Conservation (phyloP, 148 eudicot genomes). For the Rhododendron ovatum region DNA sequence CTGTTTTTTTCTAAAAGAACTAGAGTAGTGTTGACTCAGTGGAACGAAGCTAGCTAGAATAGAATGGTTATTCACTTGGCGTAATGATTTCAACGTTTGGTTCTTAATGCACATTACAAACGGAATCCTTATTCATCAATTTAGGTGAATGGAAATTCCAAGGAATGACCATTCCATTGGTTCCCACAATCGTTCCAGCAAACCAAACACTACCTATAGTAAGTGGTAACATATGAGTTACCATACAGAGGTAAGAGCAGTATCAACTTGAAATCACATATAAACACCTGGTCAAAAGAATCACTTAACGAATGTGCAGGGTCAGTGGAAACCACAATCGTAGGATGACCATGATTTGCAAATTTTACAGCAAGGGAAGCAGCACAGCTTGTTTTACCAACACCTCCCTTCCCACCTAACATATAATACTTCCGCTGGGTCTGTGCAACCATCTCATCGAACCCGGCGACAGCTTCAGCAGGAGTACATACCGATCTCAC, state of each 20-base stretch:
- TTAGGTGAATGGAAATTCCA: neutral
- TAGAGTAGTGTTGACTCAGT: neutral
- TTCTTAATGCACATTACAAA: neutral
- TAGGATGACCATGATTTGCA: slow-evolving; percentile 73
- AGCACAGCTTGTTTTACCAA: slow-evolving; percentile 75
- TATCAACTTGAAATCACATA: neutral
- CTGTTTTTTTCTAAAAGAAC: neutral
- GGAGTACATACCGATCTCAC: slow-evolving; percentile 45
- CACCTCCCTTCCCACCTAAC: slow-evolving; percentile 85
- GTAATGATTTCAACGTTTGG: neutral
- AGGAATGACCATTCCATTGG: neutral
- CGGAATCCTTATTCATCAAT: neutral
- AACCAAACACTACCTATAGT: neutral
- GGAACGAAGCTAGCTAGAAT: neutral
- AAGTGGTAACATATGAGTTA: neutral
- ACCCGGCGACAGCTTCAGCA: slow-evolving; percentile 37
- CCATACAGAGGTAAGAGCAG: neutral
- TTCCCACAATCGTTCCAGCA: neutral
- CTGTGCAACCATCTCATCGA: slow-evolving; percentile 57
- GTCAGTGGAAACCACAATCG: slow-evolving; percentile 75
- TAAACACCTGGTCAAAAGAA: slow-evolving; percentile 66
- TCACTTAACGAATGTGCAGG: slow-evolving; percentile 86
- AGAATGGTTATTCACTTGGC: neutral
- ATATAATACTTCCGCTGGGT: slow-evolving; percentile 63
- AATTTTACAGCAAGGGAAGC: slow-evolving; percentile 83